A percentile compares a stretch with the other conserved stretches of the same genome.
Conservation (phyloP, 2,329 filamentous ascomycete genomes). For the Trichoderma koningii region DNA sequence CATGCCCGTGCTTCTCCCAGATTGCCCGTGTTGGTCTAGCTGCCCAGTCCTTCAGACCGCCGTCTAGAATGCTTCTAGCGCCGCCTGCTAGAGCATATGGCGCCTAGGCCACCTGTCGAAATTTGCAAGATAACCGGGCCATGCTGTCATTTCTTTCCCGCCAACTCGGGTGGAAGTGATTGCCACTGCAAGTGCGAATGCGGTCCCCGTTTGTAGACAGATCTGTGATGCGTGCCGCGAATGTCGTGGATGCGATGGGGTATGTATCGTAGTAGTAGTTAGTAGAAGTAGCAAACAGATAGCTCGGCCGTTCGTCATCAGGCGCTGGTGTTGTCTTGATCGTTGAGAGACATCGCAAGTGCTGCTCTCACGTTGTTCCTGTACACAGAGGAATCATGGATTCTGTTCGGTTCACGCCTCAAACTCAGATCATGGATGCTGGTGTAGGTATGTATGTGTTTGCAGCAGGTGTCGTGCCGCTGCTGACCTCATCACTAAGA, state of each 20-base stretch:
- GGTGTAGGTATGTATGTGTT: not conserved
- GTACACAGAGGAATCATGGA: too few species aligned
- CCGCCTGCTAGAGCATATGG: not conserved
- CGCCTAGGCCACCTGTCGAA: not conserved
- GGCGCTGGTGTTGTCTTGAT: too few species aligned
- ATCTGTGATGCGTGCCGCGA: not conserved
- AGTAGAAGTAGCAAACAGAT: too few species aligned
- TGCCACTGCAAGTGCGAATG: slow-evolving; percentile 2
- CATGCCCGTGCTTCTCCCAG: slow-evolving; percentile 15
- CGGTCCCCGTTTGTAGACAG: not conserved
- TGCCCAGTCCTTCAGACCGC: slow-evolving; percentile 15
- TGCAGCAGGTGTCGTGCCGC: not conserved
- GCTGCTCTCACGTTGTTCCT: not conserved
- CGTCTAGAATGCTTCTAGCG: slow-evolving; percentile 25
- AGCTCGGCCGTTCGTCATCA: too few species aligned
- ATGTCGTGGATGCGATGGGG: not conserved
- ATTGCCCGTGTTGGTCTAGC: slow-evolving; percentile 4
- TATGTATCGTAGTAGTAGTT: too few species aligned
- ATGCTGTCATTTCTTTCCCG: slow-evolving; percentile 18
- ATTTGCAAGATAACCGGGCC: slow-evolving; percentile 23
- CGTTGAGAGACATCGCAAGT: too few species aligned
- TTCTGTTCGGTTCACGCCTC: too few species aligned
- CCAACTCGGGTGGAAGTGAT: not conserved
- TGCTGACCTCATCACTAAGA: slow-evolving; percentile 10
- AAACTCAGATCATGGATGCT: not conserved